phyloP scores from a whole-genome alignment of 768 basidiomycete genomes.

The Clitopilus passeckerianus region DNA sequence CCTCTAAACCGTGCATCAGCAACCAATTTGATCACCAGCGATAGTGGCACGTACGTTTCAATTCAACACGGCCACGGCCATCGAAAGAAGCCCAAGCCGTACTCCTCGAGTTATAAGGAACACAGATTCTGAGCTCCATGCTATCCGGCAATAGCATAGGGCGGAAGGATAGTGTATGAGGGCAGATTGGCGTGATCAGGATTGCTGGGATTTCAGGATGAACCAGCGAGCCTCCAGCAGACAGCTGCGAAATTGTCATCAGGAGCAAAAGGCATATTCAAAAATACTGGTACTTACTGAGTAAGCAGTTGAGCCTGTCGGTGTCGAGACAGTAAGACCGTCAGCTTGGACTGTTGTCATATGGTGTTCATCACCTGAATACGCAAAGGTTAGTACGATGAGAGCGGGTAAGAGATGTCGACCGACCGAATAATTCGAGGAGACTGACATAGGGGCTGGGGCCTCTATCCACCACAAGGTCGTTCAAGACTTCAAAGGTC shows the following conservation, averaged over 20 bases:
- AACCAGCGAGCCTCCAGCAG: slow-evolving; percentile 95
- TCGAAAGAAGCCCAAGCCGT: slow-evolving; percentile 99
- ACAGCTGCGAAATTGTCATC: slow-evolving; percentile 44
- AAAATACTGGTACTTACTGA: slow-evolving; percentile 56
- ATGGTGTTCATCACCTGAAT: slow-evolving; percentile 92
- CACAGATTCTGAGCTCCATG: slow-evolving; percentile 97
- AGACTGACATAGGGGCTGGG: slow-evolving; percentile 97
- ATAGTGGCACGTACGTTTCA: slow-evolving; percentile 67
- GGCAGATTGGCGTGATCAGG: slow-evolving; percentile 95
- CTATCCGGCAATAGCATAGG: slow-evolving; percentile 98
- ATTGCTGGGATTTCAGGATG: slow-evolving; percentile 98
- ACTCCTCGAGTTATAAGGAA: slow-evolving; percentile 97
- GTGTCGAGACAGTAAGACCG: slow-evolving; percentile 91
- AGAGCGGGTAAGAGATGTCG: not conserved
- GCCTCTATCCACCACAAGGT: slow-evolving; percentile 95
- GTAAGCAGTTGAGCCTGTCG: slow-evolving; percentile 98
- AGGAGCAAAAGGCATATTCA: slow-evolving; percentile 5
- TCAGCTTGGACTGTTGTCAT: slow-evolving; percentile 99
- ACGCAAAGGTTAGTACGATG: not conserved
- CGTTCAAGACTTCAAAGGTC: slow-evolving; percentile 94
- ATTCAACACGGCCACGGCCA: slow-evolving; percentile 91
- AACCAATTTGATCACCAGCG: slow-evolving; percentile 3
- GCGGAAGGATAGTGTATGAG: slow-evolving; percentile 96
- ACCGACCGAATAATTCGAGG: slow-evolving; percentile 92
- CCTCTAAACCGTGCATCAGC: slow-evolving; percentile 53